These are phyloP conservation scores for Pyronema omphalodes DNA, from an alignment of 495 filamentous ascomycete genomes.

Conservation along the genomic window DNA sequence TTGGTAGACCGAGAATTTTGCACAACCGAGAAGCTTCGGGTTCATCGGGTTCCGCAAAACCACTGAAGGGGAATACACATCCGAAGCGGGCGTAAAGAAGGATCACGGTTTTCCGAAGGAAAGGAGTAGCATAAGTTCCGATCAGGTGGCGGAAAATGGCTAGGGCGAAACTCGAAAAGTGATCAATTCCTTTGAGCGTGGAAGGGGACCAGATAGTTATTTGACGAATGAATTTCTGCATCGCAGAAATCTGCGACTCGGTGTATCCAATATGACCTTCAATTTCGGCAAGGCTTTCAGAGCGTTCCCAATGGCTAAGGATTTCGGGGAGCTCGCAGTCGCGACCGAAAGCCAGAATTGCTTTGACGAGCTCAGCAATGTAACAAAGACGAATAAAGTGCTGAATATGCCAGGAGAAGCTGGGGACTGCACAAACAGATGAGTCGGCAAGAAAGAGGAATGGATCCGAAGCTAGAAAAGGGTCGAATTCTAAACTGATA, in stretches of 20 bases:
- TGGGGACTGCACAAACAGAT: conserved; percentile 50
- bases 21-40: conserved; percentile 73
- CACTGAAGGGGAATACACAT: conserved; percentile 63
- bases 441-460: conserved; percentile 76
- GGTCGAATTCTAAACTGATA: conserved; percentile 21
- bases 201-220: neutral
- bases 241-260: conserved; percentile 12
- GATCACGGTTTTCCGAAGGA: conserved; percentile 69
- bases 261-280: conserved; percentile 16
- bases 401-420: conserved; percentile 54
- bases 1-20: conserved; percentile 51
- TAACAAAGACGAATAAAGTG: conserved; percentile 82
- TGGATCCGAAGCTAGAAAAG: conserved; percentile 57
- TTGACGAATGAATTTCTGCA: conserved; percentile 8
- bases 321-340: conserved; percentile 26
- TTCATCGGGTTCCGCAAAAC: conserved; percentile 42
- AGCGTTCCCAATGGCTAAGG: conserved; percentile 21
- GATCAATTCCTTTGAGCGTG: neutral
- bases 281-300: conserved; percentile 4
- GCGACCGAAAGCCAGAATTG: conserved; percentile 35
- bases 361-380: conserved; percentile 75
- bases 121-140: conserved; percentile 67
- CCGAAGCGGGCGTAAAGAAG: conserved; percentile 77
- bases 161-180: conserved; percentile 6
- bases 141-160: conserved; percentile 35